These are phyloP conservation scores for Symbiodinium natans DNA, from an alignment of 73 alveolate species.

Conservation along the genomic window DNA sequence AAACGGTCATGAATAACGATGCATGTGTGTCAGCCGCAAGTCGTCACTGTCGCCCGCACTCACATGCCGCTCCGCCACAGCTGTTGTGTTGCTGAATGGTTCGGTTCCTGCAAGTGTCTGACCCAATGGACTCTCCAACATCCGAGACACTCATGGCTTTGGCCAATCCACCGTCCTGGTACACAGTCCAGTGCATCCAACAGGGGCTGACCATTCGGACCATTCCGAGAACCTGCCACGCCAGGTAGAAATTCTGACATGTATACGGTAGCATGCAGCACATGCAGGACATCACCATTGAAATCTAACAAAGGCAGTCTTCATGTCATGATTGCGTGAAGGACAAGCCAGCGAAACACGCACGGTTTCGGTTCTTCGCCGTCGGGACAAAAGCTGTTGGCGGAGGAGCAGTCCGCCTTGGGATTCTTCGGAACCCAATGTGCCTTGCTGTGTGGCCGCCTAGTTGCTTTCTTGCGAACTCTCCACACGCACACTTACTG, in stretches of 20 bases:
- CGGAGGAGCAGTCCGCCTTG: constrained; percentile 82
- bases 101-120: constrained; percentile 20
- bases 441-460: too few relatives aligned
- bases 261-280: too few relatives aligned
- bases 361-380: constrained; percentile 55
- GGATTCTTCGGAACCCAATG: neutral
- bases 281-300: too few relatives aligned
- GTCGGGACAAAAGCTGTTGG: constrained; percentile 68
- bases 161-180: constrained; percentile 74
- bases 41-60: constrained; percentile 9
- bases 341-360: neutral
- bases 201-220: constrained; percentile 53
- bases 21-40: neutral
- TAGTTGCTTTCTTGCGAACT: too few relatives aligned
- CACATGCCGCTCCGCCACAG: constrained; percentile 91
- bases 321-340: neutral
- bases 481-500: too few relatives aligned
- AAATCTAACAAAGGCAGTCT: too few relatives aligned
- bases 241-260: neutral
- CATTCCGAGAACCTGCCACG: constrained; percentile 63
- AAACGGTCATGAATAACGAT: too few relatives aligned
- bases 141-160: too few relatives aligned
- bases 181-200: constrained; percentile 77
- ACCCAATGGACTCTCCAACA: too few relatives aligned
- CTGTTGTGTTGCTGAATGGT: constrained; percentile 24